Evolutionary conservation across 306 rosid species (phyloP), one percentile per base, ranked within the genome.

Genomic region (Gastrolobium bilobum): DNA sequence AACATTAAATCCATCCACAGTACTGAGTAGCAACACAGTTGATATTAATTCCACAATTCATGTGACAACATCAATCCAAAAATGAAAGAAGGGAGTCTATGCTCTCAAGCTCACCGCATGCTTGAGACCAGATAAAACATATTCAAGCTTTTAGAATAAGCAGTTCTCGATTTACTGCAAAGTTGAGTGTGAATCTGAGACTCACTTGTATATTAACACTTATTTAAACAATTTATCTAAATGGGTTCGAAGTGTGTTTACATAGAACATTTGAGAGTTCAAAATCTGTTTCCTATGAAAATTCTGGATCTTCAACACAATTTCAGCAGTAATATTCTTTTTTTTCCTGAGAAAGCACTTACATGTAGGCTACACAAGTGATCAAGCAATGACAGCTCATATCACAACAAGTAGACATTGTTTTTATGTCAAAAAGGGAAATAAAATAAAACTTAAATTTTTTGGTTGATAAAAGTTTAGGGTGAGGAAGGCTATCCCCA

Each of bases 1-100:
- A 10, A 62, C 54, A 78, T 4, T 56, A 3, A 11, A 64, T 40
- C 37, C 80, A 77, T 47, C 80, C 13, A 61, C 8, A 51, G 9
- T 33, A 58, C 79, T 15, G 48, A 9, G 58, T 14, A 8, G 46
- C 43, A 40, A 65, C 6, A 52, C 13, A 67, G 52, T 76, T 64
- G 26, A 43, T 67, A 40, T 31, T 30, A 57, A 30, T 15, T 40
- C 47, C 29, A 51, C 6, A 42, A 65, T n/a, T 77, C 13, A 39
- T 76, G 33, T 7, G 67, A 42, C 66, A 4, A 43, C n/a, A 42
- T 54, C 54, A 40, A 42, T 54, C 40, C 7, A 29, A 34, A 29
- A 34, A 40, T 65, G 26, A 50, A 38, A 10, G 59, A 0, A 0
- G 30, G 15, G 26, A 20, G 38, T 9, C 2, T 64, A 20, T 7